A percentile compares a stretch with the other conserved stretches of the same genome.
Conservation (phyloP, 441 rosid species). For the Pelargonium citronellum region DNA sequence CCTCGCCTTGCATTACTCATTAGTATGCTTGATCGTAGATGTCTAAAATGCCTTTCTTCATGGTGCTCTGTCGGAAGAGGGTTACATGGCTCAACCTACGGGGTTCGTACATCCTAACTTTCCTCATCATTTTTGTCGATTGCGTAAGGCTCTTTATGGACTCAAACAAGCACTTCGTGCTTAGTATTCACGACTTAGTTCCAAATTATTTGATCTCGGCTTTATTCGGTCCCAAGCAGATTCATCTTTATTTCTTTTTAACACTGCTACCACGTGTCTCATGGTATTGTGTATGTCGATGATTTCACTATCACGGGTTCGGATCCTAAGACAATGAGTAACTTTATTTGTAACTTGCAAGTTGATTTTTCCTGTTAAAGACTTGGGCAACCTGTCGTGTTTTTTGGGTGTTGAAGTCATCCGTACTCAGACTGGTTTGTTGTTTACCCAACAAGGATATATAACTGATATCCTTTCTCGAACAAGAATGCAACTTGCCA, state of each 20-base stretch:
- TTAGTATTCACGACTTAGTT: not conserved
- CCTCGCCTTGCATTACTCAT: too few species aligned
- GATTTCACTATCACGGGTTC: too few species aligned
- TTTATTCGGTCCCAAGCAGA: not conserved
- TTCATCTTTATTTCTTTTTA: too few species aligned
- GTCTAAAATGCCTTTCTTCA: not conserved
- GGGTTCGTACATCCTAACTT: not conserved
- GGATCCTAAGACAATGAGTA: not conserved
- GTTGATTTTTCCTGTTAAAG: not conserved
- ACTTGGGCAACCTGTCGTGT: not conserved
- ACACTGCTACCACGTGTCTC: not conserved
- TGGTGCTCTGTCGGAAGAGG: not conserved
- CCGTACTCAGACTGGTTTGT: too few species aligned
- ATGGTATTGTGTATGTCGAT: not conserved
- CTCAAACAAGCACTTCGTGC: not conserved
- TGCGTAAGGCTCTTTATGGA: not conserved
- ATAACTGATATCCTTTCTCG: constrained; percentile 25
- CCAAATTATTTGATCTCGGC: not conserved
- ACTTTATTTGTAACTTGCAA: not conserved
- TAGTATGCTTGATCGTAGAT: too few species aligned
- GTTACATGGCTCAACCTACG: not conserved
- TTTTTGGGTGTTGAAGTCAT: too few species aligned
- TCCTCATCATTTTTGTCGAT: not conserved
- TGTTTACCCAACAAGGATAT: not conserved
- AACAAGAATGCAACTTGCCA: constrained; percentile 27